Conservation (phyloP, 768 basidiomycete genomes). For the Mrakia gelida region DNA sequence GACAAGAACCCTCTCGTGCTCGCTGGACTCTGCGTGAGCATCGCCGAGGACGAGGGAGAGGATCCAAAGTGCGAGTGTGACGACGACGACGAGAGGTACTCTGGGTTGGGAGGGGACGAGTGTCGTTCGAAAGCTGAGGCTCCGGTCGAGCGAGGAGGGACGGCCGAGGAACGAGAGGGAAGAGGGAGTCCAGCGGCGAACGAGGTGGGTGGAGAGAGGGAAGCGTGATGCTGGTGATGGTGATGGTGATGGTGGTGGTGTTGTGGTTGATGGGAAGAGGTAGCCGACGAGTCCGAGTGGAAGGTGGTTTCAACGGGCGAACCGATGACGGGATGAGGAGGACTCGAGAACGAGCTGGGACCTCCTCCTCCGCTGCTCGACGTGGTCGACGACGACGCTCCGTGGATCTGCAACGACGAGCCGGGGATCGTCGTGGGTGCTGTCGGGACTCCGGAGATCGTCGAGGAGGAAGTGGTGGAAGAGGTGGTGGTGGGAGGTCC, state of each 20-base stretch:
- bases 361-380: not conserved
- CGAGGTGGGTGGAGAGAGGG: slow-evolving; percentile 6
- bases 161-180: not conserved
- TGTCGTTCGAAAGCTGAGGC: not conserved
- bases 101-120: slow-evolving; percentile 9
- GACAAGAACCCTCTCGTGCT: not conserved
- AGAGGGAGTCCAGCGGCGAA: not conserved
- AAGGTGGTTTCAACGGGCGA: slow-evolving; percentile 1
- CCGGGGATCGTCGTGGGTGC: slow-evolving; percentile 7
- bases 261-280: not conserved
- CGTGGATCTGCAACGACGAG: slow-evolving; percentile 1
- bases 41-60: not conserved
- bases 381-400: not conserved
- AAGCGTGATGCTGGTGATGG: not conserved
- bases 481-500: slow-evolving; percentile 31
- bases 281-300: slow-evolving; percentile 8
- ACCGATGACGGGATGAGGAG: not conserved
- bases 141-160: not conserved
- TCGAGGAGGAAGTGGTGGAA: not conserved
- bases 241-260: not conserved
- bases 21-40: slow-evolving; percentile 7
- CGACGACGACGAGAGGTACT: slow-evolving; percentile 19
- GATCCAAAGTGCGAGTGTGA: slow-evolving; percentile 2
- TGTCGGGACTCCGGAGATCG: not conserved
- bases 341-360: not conserved